A percentile compares a stretch with the other conserved stretches of the same genome.
Conservation (phyloP, 805 yeast genomes). For the Ogataea trehaloabstinens region DNA sequence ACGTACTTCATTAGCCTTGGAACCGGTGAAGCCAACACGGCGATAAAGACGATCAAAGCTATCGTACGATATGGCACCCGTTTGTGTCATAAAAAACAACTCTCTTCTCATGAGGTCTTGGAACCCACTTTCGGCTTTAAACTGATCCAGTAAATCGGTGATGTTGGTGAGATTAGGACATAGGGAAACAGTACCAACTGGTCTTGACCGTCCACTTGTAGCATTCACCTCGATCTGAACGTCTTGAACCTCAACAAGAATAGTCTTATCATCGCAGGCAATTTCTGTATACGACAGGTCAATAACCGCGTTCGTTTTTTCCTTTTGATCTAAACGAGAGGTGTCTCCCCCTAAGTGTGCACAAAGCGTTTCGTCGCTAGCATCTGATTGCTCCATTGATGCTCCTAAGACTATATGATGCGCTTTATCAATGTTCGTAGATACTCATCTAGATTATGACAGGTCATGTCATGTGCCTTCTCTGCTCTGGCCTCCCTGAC, state of each 20-base stretch:
- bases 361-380: not conserved
- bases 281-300: not conserved
- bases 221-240: slow-evolving; percentile 1
- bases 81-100: slow-evolving; percentile 16
- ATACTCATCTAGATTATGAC: no score
- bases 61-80: slow-evolving; percentile 16
- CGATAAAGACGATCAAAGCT: slow-evolving; percentile 15
- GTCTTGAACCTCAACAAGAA: slow-evolving; percentile 2
- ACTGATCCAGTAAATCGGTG: slow-evolving; percentile 1
- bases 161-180: slow-evolving; percentile 9
- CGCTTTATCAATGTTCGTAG: no score
- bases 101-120: slow-evolving; percentile 14
- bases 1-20: slow-evolving; percentile 9
- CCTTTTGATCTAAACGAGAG: not conserved
- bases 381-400: no score
- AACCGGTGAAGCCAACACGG: slow-evolving; percentile 5
- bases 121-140: slow-evolving; percentile 7
- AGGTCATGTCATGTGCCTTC: no score
- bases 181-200: slow-evolving; percentile 5
- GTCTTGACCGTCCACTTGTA: not conserved
- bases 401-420: no score
- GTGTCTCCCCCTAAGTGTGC: not conserved
- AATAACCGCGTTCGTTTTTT: not conserved
- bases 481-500: no score
- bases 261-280: not conserved